Conservation (phyloP, 441 rosid species). For the Francoa sonchifolia region DNA sequence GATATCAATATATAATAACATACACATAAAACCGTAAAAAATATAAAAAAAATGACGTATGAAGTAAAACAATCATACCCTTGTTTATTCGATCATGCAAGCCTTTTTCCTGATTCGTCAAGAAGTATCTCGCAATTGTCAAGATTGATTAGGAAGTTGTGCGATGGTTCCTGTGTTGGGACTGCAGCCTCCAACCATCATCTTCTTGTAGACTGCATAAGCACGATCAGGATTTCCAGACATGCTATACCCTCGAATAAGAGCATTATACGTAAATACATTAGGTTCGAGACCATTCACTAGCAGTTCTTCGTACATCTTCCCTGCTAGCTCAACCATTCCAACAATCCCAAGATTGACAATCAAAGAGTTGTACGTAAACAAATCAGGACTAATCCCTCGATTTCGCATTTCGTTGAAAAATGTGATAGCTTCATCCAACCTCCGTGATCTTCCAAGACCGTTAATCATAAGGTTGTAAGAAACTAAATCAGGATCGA, state of each 20-base stretch:
- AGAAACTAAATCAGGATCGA: constrained; percentile 52
- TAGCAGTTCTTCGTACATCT: constrained; percentile 52
- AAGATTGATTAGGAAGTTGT: constrained; percentile 68
- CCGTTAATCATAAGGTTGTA: constrained; percentile 80
- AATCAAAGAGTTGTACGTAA: constrained; percentile 71
- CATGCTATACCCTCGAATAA: constrained; percentile 61
- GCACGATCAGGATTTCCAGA: constrained; percentile 67
- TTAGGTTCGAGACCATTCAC: constrained; percentile 63
- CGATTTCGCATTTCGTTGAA: constrained; percentile 55
- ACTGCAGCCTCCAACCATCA: constrained; percentile 76
- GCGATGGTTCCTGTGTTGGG: constrained; percentile 75
- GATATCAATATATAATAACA: too few species aligned
- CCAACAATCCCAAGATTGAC: constrained; percentile 55
- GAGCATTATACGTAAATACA: constrained; percentile 80
- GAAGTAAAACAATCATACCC: too few species aligned
- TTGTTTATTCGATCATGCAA: too few species aligned
- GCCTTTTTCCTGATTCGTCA: too few species aligned
- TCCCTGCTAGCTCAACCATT: constrained; percentile 55
- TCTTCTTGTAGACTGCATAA: constrained; percentile 60
- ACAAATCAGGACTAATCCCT: constrained; percentile 65
- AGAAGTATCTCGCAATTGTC: constrained; percentile 16
- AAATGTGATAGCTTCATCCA: constrained; percentile 59
- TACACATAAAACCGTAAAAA: too few species aligned
- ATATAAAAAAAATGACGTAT: too few species aligned
- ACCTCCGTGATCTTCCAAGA: constrained; percentile 53